Evolutionary conservation across 768 basidiomycete genomes (phyloP).

Genomic region (Cystobasidium ongulense): DNA sequence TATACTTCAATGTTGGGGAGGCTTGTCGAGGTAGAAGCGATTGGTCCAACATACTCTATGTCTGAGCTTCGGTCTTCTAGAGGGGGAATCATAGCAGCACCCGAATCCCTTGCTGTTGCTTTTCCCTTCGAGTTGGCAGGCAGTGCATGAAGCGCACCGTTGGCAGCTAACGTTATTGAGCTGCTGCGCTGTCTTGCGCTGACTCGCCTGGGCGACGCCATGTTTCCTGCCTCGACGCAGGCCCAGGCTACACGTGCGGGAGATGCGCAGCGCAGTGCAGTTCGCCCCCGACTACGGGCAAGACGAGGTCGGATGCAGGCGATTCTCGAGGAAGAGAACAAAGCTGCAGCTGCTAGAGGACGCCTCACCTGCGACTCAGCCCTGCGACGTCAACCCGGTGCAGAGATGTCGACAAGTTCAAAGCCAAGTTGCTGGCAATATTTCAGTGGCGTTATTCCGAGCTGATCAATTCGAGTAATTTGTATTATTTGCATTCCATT

Average conservation of each 20-base stretch:
- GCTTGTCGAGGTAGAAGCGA: neutral
- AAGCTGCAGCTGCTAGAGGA: too few species aligned
- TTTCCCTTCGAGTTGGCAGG: neutral
- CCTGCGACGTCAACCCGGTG: too few species aligned
- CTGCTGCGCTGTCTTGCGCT: neutral
- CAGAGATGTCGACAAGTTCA: too few species aligned
- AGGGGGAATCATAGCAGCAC: neutral
- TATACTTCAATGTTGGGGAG: neutral
- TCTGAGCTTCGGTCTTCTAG: neutral
- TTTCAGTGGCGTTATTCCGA: too few species aligned
- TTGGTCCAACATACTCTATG: neutral
- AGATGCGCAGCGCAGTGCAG: neutral
- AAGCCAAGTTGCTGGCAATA: too few species aligned
- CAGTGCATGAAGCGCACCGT: neutral
- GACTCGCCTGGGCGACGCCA: neutral
- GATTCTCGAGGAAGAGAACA: too few species aligned
- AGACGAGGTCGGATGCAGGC: too few species aligned
- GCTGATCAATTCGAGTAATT: too few species aligned
- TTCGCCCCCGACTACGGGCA: too few species aligned
- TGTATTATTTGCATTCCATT: too few species aligned
- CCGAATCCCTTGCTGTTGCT: neutral
- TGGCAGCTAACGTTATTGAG: neutral
- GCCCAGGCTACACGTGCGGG: neutral
- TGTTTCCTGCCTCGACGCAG: neutral
- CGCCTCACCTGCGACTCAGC: too few species aligned